Evolutionary conservation across 805 yeast species (phyloP).

Genomic region (Wickerhamiella occidentalis): DNA sequence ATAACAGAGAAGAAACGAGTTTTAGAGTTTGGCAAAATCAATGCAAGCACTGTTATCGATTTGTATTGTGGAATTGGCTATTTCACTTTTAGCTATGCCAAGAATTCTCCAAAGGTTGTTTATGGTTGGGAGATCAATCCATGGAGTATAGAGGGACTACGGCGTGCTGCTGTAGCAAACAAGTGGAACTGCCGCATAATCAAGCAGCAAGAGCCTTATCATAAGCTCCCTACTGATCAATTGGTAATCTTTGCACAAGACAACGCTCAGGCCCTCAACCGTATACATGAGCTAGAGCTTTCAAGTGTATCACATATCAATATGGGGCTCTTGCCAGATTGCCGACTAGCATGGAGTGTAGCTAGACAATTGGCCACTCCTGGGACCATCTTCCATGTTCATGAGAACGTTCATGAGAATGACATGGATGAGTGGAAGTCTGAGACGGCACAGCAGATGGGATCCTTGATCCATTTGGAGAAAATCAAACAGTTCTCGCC

Average conservation of each 20-base stretch:
- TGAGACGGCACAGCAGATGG: conserved; percentile 20
- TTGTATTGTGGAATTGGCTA: conserved; percentile 80
- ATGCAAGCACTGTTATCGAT: conserved; percentile 43
- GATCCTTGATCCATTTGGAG: conserved; percentile 36
- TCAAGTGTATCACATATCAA: conserved; percentile 47
- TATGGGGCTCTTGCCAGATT: conserved; percentile 66
- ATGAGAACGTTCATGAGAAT: conserved; percentile 51
- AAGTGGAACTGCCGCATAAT: conserved; percentile 32
- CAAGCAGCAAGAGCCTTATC: conserved; percentile 26
- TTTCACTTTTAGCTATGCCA: conserved; percentile 58
- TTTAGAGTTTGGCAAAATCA: conserved; percentile 27
- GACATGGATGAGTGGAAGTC: conserved; percentile 31
- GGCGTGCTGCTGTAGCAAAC: conserved; percentile 41
- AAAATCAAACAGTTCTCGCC: conserved; percentile 80
- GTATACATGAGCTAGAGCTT: conserved; percentile 27
- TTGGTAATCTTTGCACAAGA: conserved; percentile 51
- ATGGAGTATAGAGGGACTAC: conserved; percentile 68
- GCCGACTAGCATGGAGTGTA: conserved; percentile 47
- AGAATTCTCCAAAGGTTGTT: conserved; percentile 39
- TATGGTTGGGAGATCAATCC: conserved; percentile 78
- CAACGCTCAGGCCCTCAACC: conserved; percentile 39
- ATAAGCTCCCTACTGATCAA: conserved; percentile 21
- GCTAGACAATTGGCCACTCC: conserved; percentile 25
- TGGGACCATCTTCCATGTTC: conserved; percentile 41
- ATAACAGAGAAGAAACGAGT: conserved; percentile 68